These are phyloP conservation scores for Oryza punctata DNA, from an alignment of 176 grass and related monocot genomes.

Conservation along the genomic window DNA sequence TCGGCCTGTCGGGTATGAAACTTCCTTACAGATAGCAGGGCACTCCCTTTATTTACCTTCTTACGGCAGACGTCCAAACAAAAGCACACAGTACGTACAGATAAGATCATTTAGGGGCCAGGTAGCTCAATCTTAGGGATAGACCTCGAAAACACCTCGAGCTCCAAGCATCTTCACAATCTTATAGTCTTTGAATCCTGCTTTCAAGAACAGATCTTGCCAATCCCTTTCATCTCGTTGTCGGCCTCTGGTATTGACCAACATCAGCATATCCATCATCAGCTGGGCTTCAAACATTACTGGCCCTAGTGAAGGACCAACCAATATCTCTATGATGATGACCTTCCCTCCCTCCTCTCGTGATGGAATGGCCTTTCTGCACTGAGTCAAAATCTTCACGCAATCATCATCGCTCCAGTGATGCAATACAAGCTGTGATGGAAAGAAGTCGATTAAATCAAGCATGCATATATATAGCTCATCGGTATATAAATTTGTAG, in stretches of 20 bases:
- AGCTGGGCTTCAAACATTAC: constrained; percentile 34
- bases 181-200: neutral
- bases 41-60: too few species aligned
- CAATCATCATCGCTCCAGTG: constrained; percentile 54
- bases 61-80: too few species aligned
- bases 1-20: too few species aligned
- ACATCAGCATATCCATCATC: constrained; percentile 45
- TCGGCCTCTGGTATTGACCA: constrained; percentile 21
- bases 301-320: neutral
- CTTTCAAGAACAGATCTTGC: constrained; percentile 33
- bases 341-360: constrained; percentile 39
- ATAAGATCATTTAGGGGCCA: constrained; percentile 15
- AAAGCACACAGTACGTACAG: too few species aligned
- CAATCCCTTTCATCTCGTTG: constrained; percentile 45
- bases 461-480: too few species aligned
- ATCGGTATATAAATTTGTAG: too few species aligned
- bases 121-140: constrained; percentile 21
- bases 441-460: too few species aligned
- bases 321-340: constrained; percentile 38
- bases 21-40: too few species aligned
- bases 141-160: too few species aligned
- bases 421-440: constrained; percentile 28
- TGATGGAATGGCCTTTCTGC: constrained; percentile 48
- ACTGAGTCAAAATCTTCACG: constrained; percentile 42
- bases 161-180: too few species aligned